These are phyloP conservation scores for Amylostereum areolatum DNA, from an alignment of 1,284 basidiomycete species.

Conservation along the genomic window DNA sequence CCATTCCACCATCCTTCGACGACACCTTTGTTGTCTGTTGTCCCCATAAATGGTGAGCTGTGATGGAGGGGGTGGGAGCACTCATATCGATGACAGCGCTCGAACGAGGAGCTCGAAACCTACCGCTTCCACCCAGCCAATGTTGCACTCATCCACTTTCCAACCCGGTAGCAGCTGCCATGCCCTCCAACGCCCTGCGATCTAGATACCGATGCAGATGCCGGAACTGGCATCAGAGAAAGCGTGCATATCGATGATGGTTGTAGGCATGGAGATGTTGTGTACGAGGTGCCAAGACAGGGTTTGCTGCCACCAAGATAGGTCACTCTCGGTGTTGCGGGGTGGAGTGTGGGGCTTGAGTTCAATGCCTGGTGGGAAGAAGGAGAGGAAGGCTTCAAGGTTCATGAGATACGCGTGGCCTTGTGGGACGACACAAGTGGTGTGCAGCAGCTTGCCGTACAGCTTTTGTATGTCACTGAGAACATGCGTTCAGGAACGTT, in stretches of 20 bases:
- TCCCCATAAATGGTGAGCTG: slow-evolving; percentile 18
- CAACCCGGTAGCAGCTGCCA: slow-evolving; percentile 30
- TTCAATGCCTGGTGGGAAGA: slow-evolving; percentile 17
- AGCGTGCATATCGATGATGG: slow-evolving; percentile 22
- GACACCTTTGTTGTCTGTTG: slow-evolving; percentile 23
- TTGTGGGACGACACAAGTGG: slow-evolving; percentile 18
- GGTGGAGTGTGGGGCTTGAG: slow-evolving; percentile 23
- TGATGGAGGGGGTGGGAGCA: background rate
- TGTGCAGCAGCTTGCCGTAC: slow-evolving; percentile 29
- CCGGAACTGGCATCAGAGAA: slow-evolving; percentile 39
- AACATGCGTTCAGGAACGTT: slow-evolving; percentile 7
- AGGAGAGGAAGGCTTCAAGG: slow-evolving; percentile 21
- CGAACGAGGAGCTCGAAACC: slow-evolving; percentile 30
- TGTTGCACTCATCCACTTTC: slow-evolving; percentile 17
- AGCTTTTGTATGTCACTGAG: slow-evolving; percentile 23
- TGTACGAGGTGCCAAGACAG: slow-evolving; percentile 13
- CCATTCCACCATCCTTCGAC: slow-evolving; percentile 22
- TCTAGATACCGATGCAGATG: slow-evolving; percentile 30
- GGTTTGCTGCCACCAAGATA: slow-evolving; percentile 30
- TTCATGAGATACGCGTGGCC: slow-evolving; percentile 26
- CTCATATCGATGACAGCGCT: slow-evolving; percentile 9
- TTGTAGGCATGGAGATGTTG: slow-evolving; percentile 21
- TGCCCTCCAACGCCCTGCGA: slow-evolving; percentile 28
- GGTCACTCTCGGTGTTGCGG: slow-evolving; percentile 15
- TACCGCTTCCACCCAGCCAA: slow-evolving; percentile 21